These are phyloP conservation scores for Penstemon davidsonii DNA, from an alignment of 257 asterid genomes.

Conservation along the genomic window DNA sequence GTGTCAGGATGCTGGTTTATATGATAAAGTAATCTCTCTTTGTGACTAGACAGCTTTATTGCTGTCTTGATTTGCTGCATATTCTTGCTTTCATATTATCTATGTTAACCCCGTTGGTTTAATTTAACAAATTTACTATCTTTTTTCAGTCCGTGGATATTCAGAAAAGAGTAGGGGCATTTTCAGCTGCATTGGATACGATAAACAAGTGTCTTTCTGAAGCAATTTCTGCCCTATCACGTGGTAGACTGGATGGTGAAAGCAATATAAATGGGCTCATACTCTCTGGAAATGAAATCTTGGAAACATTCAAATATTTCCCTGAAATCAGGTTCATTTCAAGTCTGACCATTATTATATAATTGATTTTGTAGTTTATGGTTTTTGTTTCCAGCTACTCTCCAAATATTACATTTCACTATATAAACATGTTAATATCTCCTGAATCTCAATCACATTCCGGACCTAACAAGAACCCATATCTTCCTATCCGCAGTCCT, in stretches of 20 bases:
- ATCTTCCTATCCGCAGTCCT: conserved; percentile 52
- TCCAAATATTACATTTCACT: no score
- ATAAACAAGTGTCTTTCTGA: conserved; percentile 88
- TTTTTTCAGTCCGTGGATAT: conserved; percentile 72
- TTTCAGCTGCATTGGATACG: conserved; percentile 81
- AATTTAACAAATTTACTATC: conserved; percentile 3
- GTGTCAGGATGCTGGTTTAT: conserved; percentile 75
- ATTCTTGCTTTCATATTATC: conserved; percentile 17
- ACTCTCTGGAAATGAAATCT: conserved; percentile 83
- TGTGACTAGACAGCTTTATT: neutral
- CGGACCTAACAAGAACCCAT: neutral
- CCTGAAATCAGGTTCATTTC: conserved; percentile 72
- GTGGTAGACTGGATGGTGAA: conserved; percentile 93
- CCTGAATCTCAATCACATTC: neutral
- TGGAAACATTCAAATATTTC: conserved; percentile 81
- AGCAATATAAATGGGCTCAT: conserved; percentile 77
- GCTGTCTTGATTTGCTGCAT: conserved; percentile 18
- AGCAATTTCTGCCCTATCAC: conserved; percentile 83
- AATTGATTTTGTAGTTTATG: neutral
- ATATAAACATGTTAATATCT: neutral
- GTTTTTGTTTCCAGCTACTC: no score
- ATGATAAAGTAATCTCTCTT: conserved; percentile 68
- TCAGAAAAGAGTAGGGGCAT: conserved; percentile 93
- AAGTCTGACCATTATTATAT: conserved; percentile 2
- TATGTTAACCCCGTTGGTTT: neutral